phyloP scores from a whole-genome alignment of 2,329 filamentous ascomycete species.

The Pestalotiopsis sp. region DNA sequence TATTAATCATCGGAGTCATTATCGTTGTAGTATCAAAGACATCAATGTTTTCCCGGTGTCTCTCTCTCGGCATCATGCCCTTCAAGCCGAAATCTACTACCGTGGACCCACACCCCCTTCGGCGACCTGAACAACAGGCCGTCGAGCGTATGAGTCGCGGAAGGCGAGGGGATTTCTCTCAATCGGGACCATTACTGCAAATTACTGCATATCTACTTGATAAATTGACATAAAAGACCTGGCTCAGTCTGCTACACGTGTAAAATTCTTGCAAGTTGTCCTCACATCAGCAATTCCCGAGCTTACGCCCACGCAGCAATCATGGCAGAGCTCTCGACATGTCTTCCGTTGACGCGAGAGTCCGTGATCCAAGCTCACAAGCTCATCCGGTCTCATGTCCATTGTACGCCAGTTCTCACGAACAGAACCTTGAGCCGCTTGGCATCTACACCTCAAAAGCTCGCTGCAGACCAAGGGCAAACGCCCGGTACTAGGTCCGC shows the following conservation, averaged over 20 bases:
- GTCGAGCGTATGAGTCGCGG: not conserved
- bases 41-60: too few relatives aligned
- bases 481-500: conserved; percentile 44
- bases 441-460: not conserved
- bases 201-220: not conserved
- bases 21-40: too few relatives aligned
- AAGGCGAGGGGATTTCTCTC: not conserved
- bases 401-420: conserved; percentile 82
- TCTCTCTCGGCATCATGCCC: not conserved
- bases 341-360: conserved; percentile 68
- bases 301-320: not conserved
- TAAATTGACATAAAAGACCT: not conserved
- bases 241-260: not conserved
- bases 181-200: not conserved
- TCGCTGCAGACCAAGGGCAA: conserved; percentile 40
- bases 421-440: conserved; percentile 38
- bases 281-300: not conserved
- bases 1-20: too few relatives aligned
- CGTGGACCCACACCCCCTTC: not conserved
- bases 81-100: not conserved
- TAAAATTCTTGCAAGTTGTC: not conserved
- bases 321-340: conserved; percentile 56
- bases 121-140: not conserved
- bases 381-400: conserved; percentile 74
- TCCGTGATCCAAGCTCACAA: conserved; percentile 73